phyloP scores from a whole-genome alignment of 352 stramenopile species.

The Phytophthora chlamydospora region DNA sequence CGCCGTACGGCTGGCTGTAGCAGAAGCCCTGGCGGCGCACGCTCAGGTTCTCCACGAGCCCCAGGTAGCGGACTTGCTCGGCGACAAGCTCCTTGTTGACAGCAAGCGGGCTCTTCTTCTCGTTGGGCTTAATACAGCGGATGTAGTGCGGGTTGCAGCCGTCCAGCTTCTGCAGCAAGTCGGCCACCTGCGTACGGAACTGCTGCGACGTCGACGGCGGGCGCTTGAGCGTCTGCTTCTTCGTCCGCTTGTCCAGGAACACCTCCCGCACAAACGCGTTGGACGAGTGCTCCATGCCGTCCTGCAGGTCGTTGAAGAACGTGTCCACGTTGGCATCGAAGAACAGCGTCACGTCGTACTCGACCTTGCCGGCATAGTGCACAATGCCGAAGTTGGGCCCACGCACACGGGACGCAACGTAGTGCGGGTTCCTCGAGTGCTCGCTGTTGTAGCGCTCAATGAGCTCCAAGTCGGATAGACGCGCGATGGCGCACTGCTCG shows the following conservation, averaged over 20 bases:
- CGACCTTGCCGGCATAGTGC: conserved; percentile 87
- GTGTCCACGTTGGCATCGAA: conserved; percentile 88
- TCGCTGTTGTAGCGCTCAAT: conserved; percentile 79
- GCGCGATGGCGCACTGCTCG: conserved; percentile 79
- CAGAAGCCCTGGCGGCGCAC: conserved; percentile 87
- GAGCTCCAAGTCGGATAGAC: conserved; percentile 73
- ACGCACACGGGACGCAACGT: conserved; percentile 71
- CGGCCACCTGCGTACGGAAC: conserved; percentile 80
- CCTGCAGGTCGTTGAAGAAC: conserved; percentile 85
- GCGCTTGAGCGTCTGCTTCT: conserved; percentile 85
- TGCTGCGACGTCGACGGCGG: conserved; percentile 85
- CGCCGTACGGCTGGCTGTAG: conserved; percentile 81
- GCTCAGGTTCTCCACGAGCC: conserved; percentile 83
- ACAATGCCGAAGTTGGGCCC: conserved; percentile 80
- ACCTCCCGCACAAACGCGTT: conserved; percentile 79
- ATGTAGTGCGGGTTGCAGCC: conserved; percentile 92
- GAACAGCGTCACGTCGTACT: conserved; percentile 88
- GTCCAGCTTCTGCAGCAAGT: conserved; percentile 86
- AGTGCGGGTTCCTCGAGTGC: conserved; percentile 77
- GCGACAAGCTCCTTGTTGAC: conserved; percentile 72
- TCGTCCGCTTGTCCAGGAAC: conserved; percentile 80
- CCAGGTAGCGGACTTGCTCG: conserved; percentile 84
- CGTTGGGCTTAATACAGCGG: conserved; percentile 92
- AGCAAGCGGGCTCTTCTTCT: conserved; percentile 79
- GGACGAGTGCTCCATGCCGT: conserved; percentile 72